These are phyloP conservation scores for Magnusiomyces fungicola DNA, from an alignment of 1,139 yeast species.

Conservation along the genomic window DNA sequence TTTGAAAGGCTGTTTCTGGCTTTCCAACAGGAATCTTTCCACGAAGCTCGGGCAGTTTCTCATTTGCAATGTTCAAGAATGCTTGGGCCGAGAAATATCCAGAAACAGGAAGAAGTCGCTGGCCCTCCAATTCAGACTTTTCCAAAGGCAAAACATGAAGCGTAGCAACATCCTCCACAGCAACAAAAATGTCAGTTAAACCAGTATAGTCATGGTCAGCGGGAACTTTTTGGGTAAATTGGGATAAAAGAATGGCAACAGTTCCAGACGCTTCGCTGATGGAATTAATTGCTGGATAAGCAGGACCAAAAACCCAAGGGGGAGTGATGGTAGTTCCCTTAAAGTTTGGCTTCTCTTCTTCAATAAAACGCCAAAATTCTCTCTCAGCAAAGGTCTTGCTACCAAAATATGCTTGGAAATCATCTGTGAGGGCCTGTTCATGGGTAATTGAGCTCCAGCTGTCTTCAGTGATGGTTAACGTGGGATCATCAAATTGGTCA, in stretches of 20 bases:
- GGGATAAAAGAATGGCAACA: too few relatives aligned
- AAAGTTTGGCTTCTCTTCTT: constrained; percentile 33
- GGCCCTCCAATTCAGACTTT: constrained; percentile 30
- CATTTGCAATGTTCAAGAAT: constrained; percentile 35
- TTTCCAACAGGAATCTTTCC: constrained; percentile 16
- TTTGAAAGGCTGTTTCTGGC: constrained; percentile 12
- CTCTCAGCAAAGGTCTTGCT: constrained; percentile 36
- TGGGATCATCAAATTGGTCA: too few relatives aligned
- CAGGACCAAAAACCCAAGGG: constrained; percentile 42
- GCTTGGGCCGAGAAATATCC: constrained; percentile 33
- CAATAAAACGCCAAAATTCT: constrained; percentile 40
- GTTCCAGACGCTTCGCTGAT: too few relatives aligned
- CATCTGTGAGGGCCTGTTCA: constrained; percentile 17
- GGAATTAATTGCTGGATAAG: too few relatives aligned
- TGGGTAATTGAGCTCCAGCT: too few relatives aligned
- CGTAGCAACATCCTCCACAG: constrained; percentile 48
- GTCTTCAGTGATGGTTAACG: too few relatives aligned
- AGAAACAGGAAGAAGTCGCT: constrained; percentile 39
- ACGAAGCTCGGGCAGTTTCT: constrained; percentile 35
- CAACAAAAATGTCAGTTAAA: constrained; percentile 27
- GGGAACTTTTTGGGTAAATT: too few relatives aligned
- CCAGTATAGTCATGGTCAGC: too few relatives aligned
- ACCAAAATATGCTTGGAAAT: constrained; percentile 28
- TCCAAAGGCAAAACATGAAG: constrained; percentile 44
- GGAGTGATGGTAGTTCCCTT: constrained; percentile 39